Conservation (phyloP, 805 yeast genomes). For the Wickerhamomyces strasburgensis region DNA sequence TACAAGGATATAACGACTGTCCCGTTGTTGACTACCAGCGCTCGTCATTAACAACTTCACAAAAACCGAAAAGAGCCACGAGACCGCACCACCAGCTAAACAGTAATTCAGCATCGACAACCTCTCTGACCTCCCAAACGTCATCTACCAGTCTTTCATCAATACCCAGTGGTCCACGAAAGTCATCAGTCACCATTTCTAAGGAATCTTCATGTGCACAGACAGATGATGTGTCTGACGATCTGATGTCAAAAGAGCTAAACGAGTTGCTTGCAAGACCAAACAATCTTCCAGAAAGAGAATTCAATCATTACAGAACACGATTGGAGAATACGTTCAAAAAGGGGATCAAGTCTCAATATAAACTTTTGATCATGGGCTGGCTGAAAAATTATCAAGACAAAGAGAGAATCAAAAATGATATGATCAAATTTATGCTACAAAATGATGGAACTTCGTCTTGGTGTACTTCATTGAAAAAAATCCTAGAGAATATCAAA, state of each 20-base stretch:
- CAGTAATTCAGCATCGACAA: constrained; percentile 4
- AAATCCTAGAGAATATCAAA: constrained; percentile 38
- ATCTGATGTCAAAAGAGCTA: constrained; percentile 21
- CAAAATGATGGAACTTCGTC: constrained; percentile 47
- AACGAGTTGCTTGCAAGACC: constrained; percentile 23
- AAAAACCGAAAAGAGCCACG: constrained; percentile 4
- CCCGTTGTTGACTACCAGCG: constrained; percentile 24
- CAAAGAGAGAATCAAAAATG: constrained; percentile 28
- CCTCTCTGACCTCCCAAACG: background rate
- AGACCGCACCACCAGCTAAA: constrained; percentile 7
- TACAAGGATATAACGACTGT: constrained; percentile 41
- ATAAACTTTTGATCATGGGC: constrained; percentile 25
- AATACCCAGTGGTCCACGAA: constrained; percentile 8
- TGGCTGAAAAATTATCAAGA: constrained; percentile 22
- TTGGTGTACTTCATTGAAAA: constrained; percentile 69
- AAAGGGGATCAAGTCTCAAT: constrained; percentile 25
- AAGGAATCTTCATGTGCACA: background rate
- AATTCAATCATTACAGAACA: constrained; percentile 37
- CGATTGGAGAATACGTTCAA: constrained; percentile 32
- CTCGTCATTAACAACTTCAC: constrained; percentile 5
- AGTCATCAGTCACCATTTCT: background rate
- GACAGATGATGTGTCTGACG: constrained; percentile 6
- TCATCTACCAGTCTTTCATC: background rate
- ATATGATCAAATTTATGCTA: constrained; percentile 49
- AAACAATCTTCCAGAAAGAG: constrained; percentile 35